Percentiles rank a stretch among this genome's conserved stretches.
phyloP scores from a whole-genome alignment of 2,329 filamentous ascomycete genomes.

The Dichotomopilus funicola region DNA sequence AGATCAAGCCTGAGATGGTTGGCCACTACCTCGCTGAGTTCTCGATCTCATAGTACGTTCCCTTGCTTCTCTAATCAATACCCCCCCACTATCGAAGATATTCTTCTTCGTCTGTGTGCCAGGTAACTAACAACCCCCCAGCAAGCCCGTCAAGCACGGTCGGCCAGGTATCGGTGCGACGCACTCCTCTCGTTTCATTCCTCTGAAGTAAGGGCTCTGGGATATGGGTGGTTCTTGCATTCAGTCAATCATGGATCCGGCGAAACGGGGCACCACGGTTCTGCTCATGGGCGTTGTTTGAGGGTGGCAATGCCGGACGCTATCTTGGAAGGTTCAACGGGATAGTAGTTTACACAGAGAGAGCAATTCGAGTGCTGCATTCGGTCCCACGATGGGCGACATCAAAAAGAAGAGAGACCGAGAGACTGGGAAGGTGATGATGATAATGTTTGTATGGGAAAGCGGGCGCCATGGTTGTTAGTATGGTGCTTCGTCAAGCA shows the following conservation, averaged over 20 bases:
- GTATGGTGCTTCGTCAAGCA: not conserved
- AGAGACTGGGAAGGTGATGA: not conserved
- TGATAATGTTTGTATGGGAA: not conserved
- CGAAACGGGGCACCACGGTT: conserved; percentile 47
- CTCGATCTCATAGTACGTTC: conserved; percentile 97
- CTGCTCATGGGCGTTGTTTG: conserved; percentile 34
- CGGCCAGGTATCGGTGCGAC: conserved; percentile 99
- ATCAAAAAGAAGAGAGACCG: not conserved
- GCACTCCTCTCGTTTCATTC: conserved; percentile 99
- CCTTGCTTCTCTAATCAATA: not conserved
- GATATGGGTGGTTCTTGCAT: conserved; percentile 50
- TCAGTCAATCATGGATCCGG: conserved; percentile 46
- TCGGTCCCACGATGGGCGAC: conserved; percentile 15
- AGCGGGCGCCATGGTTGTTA: not conserved
- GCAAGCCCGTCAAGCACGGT: conserved; percentile 99
- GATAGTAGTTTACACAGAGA: conserved; percentile 17
- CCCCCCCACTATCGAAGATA: no score
- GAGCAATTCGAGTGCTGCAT: conserved; percentile 23
- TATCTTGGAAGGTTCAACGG: conserved; percentile 23
- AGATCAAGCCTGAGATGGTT: conserved; percentile 99
- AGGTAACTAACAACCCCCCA: conserved; percentile 49
- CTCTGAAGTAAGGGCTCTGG: conserved; percentile 79
- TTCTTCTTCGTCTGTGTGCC: not conserved
- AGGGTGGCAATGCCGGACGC: conserved; percentile 17
- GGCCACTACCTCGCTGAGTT: conserved; percentile 99